Base-by-base conservation (phyloP, 2,329 filamentous ascomycete species). In the Acarospora socialis region DNA sequence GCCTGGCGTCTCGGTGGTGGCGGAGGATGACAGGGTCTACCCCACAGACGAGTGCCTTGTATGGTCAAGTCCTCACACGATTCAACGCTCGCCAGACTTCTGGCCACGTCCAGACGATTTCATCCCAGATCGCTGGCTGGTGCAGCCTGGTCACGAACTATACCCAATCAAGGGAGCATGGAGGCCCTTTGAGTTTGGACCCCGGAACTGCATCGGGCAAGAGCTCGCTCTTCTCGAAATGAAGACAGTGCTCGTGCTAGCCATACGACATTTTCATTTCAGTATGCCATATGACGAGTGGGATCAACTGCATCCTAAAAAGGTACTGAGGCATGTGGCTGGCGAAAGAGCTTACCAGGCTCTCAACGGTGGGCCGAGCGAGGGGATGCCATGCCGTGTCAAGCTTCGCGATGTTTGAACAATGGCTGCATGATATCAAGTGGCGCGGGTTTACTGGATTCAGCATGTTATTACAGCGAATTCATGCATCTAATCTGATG, bases 21-120 rank as follows among this genome's bases (percentile, higher is more conserved):
- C 39, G 10, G 43, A 50, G 16, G 35, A 51, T 2, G 48, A 23
- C 37, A 45, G 6, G 27, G 46, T 6, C 47, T 50, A 21, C 38
- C 54, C 8, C 52, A 60, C 34, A 13, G 42, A 46, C 0, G 53
- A 52, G 2, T 31, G 49, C 25, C 36, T 60, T 12, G 30, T 61
- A 9, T 58, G 57, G 39, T 42, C 50, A 33, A 52, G 49, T 35
- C 40, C 47, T 6, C 39, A 33, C 15, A 34, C 55, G 10, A 55
- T 56, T 27, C 57, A 61, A 22, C 18, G 52, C 57, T 33, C 34
- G 33, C 9, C 37, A n/a, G 2, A 48, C 53, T n/a, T 59, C 46
- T 38, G 57, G 57, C 5, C 48, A 47, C 1, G 51, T 45, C 8
- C 53, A 42, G 28, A 55, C 21, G 47, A 53, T 14, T 61, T 60